Base-by-base conservation (phyloP, 2,329 filamentous ascomycete genomes). In the Biscogniauxia mediterranea region DNA sequence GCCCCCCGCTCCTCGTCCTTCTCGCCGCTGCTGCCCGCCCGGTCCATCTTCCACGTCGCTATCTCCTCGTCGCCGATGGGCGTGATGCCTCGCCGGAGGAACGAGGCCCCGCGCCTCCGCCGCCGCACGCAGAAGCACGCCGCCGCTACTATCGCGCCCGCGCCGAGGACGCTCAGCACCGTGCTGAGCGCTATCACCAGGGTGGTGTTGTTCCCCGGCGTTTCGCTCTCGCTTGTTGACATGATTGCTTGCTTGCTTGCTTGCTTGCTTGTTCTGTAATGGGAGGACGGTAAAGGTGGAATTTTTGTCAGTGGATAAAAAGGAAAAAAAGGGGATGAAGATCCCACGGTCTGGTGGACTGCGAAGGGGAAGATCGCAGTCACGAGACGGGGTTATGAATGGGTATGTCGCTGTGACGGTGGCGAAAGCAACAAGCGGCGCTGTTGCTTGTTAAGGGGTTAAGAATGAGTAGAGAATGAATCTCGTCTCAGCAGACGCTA, bases 51-150 rank as follows among this genome's bases (percentile, higher is more conserved):
- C 86, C 86, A 89, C 3, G 84, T 86, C 66, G 84, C 84, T 61
- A 89, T 89, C 71, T 89, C 86, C 62, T 88, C 85, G 67, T 89
- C 86, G 64, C 83, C 81, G 61, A 89, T 87, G 13, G 86, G 86
- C 0, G 85, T 84, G 52, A 84, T 83, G 54, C 83, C 84, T 56
- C 86, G 77, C 56, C 79, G 78, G 65, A 84, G 79, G 59, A 86
- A 77, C 3, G 76, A 77, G 13, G 71, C 65, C 38, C 74, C 74
- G 53, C 71, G 77, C 54, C 77, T 78, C 51, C 78, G 74, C 50
- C 73, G 76, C 17, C 77, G 73, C 56, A 77, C 74, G 62, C 76
- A 80, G 42, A 78, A 67, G 53, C 80, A 69, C 2, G 78, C 64
- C 19, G 70, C 68, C 5, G 70, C 69, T 3, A 74, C 73, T 54